Evolutionary conservation across 306 rosid species (phyloP).

Genomic region (Spatholobus suberectus): DNA sequence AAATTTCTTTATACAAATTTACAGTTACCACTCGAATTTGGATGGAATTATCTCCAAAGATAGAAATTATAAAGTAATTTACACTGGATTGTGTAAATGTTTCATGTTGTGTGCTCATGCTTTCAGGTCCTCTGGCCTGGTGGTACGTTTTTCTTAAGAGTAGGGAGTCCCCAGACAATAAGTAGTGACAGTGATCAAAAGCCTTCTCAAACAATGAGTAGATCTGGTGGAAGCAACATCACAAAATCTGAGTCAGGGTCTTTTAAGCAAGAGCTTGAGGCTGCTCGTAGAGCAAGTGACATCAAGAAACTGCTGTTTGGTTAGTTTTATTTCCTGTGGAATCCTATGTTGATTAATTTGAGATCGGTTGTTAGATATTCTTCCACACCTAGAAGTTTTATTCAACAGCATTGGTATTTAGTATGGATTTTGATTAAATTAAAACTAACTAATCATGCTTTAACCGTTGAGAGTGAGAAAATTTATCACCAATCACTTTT

Average conservation of each 20-base stretch:
- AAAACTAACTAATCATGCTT: background rate
- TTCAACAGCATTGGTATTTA: background rate
- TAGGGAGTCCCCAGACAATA: slow-evolving; percentile 48
- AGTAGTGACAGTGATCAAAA: slow-evolving; percentile 44
- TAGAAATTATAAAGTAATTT: background rate
- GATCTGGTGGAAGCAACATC: slow-evolving; percentile 57
- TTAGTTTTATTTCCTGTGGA: slow-evolving; percentile 51
- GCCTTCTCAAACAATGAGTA: slow-evolving; percentile 47
- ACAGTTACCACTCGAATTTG: background rate
- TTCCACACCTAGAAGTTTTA: slow-evolving; percentile 8
- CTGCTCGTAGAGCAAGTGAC: slow-evolving; percentile 92
- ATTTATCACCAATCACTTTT: background rate
- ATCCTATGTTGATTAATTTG: slow-evolving; percentile 20
- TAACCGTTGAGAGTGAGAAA: background rate
- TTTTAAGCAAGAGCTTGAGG: slow-evolving; percentile 93
- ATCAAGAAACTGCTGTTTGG: slow-evolving; percentile 89
- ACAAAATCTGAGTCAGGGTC: slow-evolving; percentile 60
- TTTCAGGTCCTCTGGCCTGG: slow-evolving; percentile 93
- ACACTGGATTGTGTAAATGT: slow-evolving; percentile 28
- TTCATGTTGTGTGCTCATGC: slow-evolving; percentile 34
- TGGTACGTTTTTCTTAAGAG: slow-evolving; percentile 71
- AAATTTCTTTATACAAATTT: slow-evolving; percentile 19
- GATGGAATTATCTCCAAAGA: background rate
- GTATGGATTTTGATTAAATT: background rate
- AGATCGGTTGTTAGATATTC: slow-evolving; percentile 20